phyloP scores from a whole-genome alignment of 2,329 filamentous ascomycete genomes.

The Tolypocladium album region DNA sequence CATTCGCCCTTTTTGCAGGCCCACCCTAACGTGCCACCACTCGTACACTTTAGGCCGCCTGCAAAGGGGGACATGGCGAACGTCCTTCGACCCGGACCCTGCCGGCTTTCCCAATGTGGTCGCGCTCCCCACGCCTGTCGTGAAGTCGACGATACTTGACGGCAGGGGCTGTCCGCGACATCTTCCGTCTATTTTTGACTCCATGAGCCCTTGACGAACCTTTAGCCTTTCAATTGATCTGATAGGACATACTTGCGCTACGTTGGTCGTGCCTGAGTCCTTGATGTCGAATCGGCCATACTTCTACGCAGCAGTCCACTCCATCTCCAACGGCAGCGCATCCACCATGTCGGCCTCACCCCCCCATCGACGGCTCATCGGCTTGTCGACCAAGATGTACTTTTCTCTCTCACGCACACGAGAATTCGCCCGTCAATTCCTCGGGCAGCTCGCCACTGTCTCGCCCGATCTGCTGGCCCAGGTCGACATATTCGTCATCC shows the following conservation, averaged over 20 bases:
- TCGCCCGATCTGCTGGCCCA: slow-evolving; percentile 30
- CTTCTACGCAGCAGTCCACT: neutral
- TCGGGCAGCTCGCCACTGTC: slow-evolving; percentile 32
- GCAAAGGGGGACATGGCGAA: too few species aligned
- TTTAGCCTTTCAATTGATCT: neutral
- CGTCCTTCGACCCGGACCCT: too few species aligned
- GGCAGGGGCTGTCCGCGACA: neutral
- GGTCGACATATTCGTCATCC: slow-evolving; percentile 66
- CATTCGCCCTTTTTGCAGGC: too few species aligned
- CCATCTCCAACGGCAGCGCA: neutral
- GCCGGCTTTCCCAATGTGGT: neutral
- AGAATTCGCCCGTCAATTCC: slow-evolving; percentile 40
- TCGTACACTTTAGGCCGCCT: too few species aligned
- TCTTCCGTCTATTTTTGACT: neutral
- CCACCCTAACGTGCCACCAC: too few species aligned
- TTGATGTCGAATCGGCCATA: neutral
- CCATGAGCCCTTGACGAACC: neutral
- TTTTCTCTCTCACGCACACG: slow-evolving; percentile 57
- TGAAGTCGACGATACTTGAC: neutral
- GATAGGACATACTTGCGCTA: neutral
- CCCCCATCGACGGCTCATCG: slow-evolving; percentile 49
- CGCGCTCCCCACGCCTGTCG: neutral
- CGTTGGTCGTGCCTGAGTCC: neutral
- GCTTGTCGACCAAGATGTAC: slow-evolving; percentile 73
- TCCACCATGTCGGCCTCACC: slow-evolving; percentile 3